These are phyloP conservation scores for Pseudonitzschia delicatissima DNA, from an alignment of 108 stramenopile genomes.

Conservation along the genomic window DNA sequence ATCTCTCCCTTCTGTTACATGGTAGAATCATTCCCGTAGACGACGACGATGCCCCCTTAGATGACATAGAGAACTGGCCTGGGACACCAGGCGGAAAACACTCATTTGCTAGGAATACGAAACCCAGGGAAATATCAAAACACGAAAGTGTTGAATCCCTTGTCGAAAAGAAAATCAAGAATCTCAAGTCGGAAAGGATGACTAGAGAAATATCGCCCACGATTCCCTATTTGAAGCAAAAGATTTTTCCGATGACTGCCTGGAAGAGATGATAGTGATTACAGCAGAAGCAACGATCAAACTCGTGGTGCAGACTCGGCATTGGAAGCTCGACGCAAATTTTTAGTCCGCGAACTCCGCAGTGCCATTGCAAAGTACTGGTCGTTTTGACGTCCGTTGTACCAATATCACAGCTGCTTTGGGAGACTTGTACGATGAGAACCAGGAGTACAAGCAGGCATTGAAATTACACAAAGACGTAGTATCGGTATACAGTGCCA, in stretches of 20 bases:
- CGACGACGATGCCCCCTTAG: slow-evolving; percentile 17
- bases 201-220: slow-evolving; percentile 14
- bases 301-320: slow-evolving; percentile 14
- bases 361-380: slow-evolving; percentile 35
- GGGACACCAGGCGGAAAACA: background rate
- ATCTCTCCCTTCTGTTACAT: slow-evolving; percentile 28
- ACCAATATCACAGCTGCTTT: slow-evolving; percentile 49
- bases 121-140: background rate
- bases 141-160: slow-evolving; percentile 35
- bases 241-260: slow-evolving; percentile 28
- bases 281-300: background rate
- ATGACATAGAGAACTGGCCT: slow-evolving; percentile 3
- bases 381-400: slow-evolving; percentile 42
- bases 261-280: slow-evolving; percentile 11
- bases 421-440: slow-evolving; percentile 48
- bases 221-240: slow-evolving; percentile 27
- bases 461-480: slow-evolving; percentile 50
- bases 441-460: slow-evolving; percentile 41
- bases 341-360: slow-evolving; percentile 45
- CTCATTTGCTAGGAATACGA: slow-evolving; percentile 2
- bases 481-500: slow-evolving; percentile 48
- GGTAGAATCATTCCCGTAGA: slow-evolving; percentile 22
- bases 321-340: slow-evolving; percentile 35
- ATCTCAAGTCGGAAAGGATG: slow-evolving; percentile 26
- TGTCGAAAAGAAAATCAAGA: slow-evolving; percentile 40